Percentiles rank a stretch among this genome's conserved stretches.
phyloP scores from a whole-genome alignment of 1,284 basidiomycete species.

The Omphalotus olearius region DNA sequence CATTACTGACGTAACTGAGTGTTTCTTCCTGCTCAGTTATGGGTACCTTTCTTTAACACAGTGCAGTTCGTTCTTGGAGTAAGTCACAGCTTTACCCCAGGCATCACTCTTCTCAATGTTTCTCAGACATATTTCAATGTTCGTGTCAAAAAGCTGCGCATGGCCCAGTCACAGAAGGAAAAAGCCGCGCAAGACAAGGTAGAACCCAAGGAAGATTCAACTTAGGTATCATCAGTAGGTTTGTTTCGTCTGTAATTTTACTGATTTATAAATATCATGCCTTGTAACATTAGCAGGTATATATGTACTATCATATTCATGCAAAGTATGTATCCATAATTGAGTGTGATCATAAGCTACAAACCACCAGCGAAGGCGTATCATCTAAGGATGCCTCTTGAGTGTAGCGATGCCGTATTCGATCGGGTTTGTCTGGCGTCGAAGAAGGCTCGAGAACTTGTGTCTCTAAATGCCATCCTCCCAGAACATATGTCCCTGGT shows the following conservation, averaged over 20 bases:
- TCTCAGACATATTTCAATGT: conserved; percentile 69
- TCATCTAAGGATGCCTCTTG: conserved; percentile 41
- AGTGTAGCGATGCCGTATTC: conserved; percentile 43
- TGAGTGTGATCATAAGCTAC: conserved; percentile 15
- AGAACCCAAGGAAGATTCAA: too few species aligned
- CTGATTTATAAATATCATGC: background rate
- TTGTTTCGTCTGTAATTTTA: background rate
- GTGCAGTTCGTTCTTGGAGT: conserved; percentile 66
- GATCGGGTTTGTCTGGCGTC: conserved; percentile 24
- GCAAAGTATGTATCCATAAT: background rate
- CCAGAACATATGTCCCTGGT: conserved; percentile 62
- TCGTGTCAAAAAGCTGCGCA: conserved; percentile 56
- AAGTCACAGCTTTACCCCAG: conserved; percentile 23
- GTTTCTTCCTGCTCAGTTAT: conserved; percentile 39
- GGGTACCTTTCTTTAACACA: conserved; percentile 74
- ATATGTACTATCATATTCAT: background rate
- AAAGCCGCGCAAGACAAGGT: conserved; percentile 25
- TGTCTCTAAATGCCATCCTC: conserved; percentile 62
- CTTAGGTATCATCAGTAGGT: background rate
- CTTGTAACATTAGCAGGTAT: too few species aligned
- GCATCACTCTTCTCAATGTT: conserved; percentile 3
- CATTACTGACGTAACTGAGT: conserved; percentile 4
- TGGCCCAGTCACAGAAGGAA: conserved; percentile 33
- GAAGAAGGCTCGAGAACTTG: conserved; percentile 43
- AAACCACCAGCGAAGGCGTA: conserved; percentile 41